phyloP scores from a whole-genome alignment of 2,329 filamentous ascomycete genomes.

The Nothophoma quercina region DNA sequence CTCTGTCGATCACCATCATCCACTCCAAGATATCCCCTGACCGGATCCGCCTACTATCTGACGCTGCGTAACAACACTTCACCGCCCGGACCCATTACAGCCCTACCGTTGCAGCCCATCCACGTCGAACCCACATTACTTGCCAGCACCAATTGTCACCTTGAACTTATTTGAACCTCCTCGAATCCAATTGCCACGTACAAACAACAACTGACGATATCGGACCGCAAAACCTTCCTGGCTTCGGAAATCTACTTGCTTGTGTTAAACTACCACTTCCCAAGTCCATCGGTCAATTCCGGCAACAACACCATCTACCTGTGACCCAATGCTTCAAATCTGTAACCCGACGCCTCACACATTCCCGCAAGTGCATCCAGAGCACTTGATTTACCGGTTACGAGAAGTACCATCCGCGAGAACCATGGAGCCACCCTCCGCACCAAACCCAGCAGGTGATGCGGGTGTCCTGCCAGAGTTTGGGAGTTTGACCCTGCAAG shows the following conservation, averaged over 20 bases:
- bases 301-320: conserved; percentile 26
- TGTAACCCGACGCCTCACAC: conserved; percentile 39
- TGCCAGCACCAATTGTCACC: background rate
- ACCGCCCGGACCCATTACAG: conserved; percentile 9
- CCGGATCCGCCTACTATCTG: conserved; percentile 15
- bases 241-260: background rate
- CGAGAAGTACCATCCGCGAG: conserved; percentile 23
- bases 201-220: background rate
- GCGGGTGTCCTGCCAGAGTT: conserved; percentile 51
- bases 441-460: conserved; percentile 51
- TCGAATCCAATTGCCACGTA: background rate
- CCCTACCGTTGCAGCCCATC: conserved; percentile 12
- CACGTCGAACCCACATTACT: background rate
- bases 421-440: conserved; percentile 45
- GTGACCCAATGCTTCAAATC: conserved; percentile 45
- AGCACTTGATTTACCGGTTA: conserved; percentile 37
- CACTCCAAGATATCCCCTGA: conserved; percentile 15
- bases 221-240: background rate
- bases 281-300: conserved; percentile 30
- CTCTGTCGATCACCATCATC: conserved; percentile 20
- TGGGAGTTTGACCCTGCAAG: conserved; percentile 38
- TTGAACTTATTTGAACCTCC: background rate
- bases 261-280: background rate
- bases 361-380: conserved; percentile 39
- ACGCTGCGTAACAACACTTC: conserved; percentile 15